Evolutionary conservation across 2,329 filamentous ascomycete genomes (phyloP).

Genomic region (Beauveria sp.): DNA sequence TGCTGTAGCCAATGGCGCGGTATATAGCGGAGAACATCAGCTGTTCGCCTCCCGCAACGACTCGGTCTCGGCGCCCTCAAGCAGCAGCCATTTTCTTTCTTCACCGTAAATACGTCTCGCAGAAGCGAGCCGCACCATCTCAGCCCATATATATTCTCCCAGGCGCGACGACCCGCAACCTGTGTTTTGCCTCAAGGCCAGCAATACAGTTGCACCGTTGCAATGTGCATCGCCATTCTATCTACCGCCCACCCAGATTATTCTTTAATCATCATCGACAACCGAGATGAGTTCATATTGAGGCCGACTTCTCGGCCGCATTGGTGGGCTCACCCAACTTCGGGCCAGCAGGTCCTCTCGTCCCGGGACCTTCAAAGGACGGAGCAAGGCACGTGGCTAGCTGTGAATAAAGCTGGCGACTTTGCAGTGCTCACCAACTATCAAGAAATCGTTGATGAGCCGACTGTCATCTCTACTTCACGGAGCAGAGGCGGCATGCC

Average conservation of each 20-base stretch:
- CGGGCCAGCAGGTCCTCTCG: conserved; percentile 44
- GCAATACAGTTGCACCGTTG: conserved; percentile 54
- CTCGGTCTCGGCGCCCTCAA: background rate
- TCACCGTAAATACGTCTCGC: background rate
- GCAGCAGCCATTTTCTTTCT: background rate
- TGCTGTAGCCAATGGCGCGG: conserved; percentile 4
- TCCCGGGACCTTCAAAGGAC: conserved; percentile 53
- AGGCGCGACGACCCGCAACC: background rate
- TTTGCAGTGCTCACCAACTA: conserved; percentile 62
- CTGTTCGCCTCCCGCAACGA: background rate
- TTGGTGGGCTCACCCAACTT: conserved; percentile 49
- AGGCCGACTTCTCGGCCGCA: conserved; percentile 56
- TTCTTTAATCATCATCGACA: conserved; percentile 67
- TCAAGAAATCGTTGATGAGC: conserved; percentile 43
- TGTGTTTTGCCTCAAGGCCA: background rate
- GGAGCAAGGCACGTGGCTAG: conserved; percentile 60
- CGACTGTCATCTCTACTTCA: conserved; percentile 27
- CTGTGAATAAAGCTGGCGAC: conserved; percentile 50
- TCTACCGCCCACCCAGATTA: conserved; percentile 71
- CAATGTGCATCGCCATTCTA: conserved; percentile 71
- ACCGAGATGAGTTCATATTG: conserved; percentile 66
- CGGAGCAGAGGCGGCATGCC: conserved; percentile 58
- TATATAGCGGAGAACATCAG: conserved; percentile 1
- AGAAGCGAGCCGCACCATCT: background rate
- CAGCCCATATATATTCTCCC: background rate